These are phyloP conservation scores for Pilobolus umbonatus DNA, from an alignment of 192 early-diverging fungal genomes.

Conservation along the genomic window DNA sequence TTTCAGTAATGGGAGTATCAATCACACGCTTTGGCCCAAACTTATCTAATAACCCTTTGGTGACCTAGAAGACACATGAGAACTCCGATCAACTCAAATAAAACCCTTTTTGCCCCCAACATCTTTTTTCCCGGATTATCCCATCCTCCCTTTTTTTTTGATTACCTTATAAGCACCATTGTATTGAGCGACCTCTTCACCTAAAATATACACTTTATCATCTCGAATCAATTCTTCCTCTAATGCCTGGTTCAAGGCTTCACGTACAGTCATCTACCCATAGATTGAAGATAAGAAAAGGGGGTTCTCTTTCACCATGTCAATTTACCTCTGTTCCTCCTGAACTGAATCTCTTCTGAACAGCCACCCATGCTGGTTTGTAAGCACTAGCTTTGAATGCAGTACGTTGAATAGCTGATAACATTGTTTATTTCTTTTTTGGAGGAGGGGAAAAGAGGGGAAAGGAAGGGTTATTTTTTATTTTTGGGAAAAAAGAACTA, in stretches of 20 bases:
- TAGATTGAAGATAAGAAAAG: conserved; percentile 1
- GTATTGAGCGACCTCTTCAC: conserved; percentile 98
- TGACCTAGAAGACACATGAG: conserved; percentile 57
- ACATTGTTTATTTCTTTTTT: neutral
- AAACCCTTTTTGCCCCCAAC: neutral
- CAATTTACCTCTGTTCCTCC: conserved; percentile 28
- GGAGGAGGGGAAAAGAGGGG: neutral
- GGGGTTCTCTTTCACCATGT: neutral
- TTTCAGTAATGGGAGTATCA: conserved; percentile 98
- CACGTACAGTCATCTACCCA: conserved; percentile 88
- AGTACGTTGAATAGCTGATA: conserved; percentile 21
- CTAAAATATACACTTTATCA: conserved; percentile 87
- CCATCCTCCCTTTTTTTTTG: conserved; percentile 11
- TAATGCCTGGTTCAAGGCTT: conserved; percentile 94
- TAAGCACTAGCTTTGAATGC: conserved; percentile 20
- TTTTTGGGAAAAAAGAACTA: neutral
- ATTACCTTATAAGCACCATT: conserved; percentile 98
- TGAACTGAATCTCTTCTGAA: conserved; percentile 35
- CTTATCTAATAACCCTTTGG: conserved; percentile 96
- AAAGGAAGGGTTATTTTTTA: conserved; percentile 1
- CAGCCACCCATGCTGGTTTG: conserved; percentile 17
- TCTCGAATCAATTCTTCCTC: conserved; percentile 95
- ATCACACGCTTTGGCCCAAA: conserved; percentile 95
- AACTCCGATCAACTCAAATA: neutral
- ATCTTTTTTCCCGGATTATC: conserved; percentile 26